phyloP scores from a whole-genome alignment of 495 filamentous ascomycete species.

The Amniculicola lignicola region DNA sequence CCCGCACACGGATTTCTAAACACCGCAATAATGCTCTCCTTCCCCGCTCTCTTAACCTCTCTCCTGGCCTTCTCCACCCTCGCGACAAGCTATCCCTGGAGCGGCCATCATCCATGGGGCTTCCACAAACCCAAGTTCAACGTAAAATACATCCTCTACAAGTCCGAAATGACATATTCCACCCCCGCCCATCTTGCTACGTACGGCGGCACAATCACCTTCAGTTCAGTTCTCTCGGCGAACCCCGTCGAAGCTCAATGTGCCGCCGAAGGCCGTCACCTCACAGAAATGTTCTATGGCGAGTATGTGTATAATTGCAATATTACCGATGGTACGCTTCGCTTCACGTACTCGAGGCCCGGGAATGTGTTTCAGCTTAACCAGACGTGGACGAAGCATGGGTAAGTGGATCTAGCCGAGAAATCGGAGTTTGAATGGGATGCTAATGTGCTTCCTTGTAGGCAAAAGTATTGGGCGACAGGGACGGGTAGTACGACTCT shows the following conservation, averaged over 20 bases:
- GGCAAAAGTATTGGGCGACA: background rate
- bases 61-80: too few species aligned
- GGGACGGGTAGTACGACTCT: background rate
- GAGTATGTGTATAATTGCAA: conserved; percentile 10
- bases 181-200: conserved; percentile 17
- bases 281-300: conserved; percentile 14
- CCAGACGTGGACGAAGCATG: conserved; percentile 16
- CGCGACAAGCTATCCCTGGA: too few species aligned
- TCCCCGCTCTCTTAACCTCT: too few species aligned
- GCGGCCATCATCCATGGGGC: too few species aligned
- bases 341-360: conserved; percentile 12
- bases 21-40: too few species aligned
- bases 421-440: background rate
- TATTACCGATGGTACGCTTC: background rate
- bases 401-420: background rate
- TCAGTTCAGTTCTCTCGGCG: conserved; percentile 7
- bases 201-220: conserved; percentile 6
- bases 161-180: conserved; percentile 1
- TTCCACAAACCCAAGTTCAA: too few species aligned
- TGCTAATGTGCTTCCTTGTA: background rate
- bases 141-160: conserved; percentile 16
- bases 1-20: too few species aligned
- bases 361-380: conserved; percentile 3
- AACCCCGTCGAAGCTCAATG: background rate
- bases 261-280: background rate